Conservation (phyloP, 129 eudicot species). For the Saussurea involucrata region DNA sequence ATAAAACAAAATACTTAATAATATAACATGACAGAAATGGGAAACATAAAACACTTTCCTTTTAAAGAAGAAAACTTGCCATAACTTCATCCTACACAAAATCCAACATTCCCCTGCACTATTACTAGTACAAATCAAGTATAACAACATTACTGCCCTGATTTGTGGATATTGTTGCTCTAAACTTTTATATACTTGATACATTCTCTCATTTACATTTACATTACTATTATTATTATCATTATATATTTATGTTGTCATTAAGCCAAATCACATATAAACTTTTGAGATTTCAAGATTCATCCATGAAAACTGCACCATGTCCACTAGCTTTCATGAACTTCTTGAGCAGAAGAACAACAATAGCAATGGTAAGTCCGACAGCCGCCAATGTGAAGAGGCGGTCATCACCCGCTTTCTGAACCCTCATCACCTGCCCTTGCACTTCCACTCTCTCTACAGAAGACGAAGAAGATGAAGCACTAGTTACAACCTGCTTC, state of each 20-base stretch:
- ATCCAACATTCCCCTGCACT: not conserved
- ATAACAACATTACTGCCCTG: not conserved
- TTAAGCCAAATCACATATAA: conserved; percentile 14
- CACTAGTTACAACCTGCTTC: conserved; percentile 25
- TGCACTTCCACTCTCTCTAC: conserved; percentile 32
- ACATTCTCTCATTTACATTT: conserved; percentile 23
- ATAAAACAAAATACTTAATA: too few relatives aligned
- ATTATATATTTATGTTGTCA: conserved; percentile 5
- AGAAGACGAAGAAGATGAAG: conserved; percentile 14
- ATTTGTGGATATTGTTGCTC: not conserved
- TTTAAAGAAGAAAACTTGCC: not conserved
- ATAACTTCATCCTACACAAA: not conserved
- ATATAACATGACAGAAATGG: not conserved
- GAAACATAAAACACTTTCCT: not conserved
- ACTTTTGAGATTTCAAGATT: conserved; percentile 40
- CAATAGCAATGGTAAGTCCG: conserved; percentile 81
- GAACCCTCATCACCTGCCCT: conserved; percentile 38
- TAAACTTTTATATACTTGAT: not conserved
- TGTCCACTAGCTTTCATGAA: conserved; percentile 74
- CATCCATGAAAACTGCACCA: conserved; percentile 70
- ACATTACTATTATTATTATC: not conserved
- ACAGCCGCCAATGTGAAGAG: conserved; percentile 87
- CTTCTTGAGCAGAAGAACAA: conserved; percentile 75
- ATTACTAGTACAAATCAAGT: not conserved
- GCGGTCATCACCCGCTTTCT: conserved; percentile 75